Evolutionary conservation across 1,139 yeast genomes (phyloP).

Genomic region (Blastobotrys ciferrii): DNA sequence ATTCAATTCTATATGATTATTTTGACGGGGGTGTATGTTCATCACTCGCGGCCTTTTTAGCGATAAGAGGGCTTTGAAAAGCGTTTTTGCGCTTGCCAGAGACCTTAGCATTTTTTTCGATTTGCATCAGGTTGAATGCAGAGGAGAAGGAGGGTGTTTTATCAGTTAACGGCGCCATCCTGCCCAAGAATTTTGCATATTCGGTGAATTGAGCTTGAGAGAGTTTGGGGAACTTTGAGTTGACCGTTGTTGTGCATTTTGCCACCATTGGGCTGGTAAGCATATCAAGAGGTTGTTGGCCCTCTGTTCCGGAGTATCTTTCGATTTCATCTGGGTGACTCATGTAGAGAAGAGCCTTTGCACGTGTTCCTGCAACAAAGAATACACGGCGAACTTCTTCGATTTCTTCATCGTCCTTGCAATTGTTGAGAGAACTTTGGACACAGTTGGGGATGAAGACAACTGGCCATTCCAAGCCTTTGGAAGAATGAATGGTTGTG

Average conservation of each 20-base stretch:
- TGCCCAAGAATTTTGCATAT: conserved; percentile 5
- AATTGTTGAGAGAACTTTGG: conserved; percentile 35
- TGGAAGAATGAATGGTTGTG: conserved; percentile 87
- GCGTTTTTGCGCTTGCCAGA: neutral
- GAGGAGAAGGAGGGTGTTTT: conserved; percentile 1
- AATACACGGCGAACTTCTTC: conserved; percentile 77
- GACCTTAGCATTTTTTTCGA: neutral
- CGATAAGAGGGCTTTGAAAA: neutral
- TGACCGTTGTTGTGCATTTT: neutral
- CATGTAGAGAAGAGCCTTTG: conserved; percentile 51
- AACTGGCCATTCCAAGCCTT: conserved; percentile 93
- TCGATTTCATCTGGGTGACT: conserved; percentile 17
- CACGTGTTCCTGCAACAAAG: conserved; percentile 87
- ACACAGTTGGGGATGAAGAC: conserved; percentile 59
- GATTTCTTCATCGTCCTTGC: conserved; percentile 9
- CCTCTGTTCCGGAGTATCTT: neutral
- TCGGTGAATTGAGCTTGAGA: neutral
- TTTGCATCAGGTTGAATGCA: conserved; percentile 1
- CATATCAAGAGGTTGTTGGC: neutral
- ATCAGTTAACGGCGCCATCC: neutral
- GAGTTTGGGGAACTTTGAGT: neutral
- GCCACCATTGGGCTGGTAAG: neutral
- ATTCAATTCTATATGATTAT: too few relatives aligned
- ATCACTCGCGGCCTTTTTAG: neutral
- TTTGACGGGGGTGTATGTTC: neutral